These are phyloP conservation scores for Xylaria sp. DNA, from an alignment of 2,329 filamentous ascomycete genomes.

Conservation along the genomic window DNA sequence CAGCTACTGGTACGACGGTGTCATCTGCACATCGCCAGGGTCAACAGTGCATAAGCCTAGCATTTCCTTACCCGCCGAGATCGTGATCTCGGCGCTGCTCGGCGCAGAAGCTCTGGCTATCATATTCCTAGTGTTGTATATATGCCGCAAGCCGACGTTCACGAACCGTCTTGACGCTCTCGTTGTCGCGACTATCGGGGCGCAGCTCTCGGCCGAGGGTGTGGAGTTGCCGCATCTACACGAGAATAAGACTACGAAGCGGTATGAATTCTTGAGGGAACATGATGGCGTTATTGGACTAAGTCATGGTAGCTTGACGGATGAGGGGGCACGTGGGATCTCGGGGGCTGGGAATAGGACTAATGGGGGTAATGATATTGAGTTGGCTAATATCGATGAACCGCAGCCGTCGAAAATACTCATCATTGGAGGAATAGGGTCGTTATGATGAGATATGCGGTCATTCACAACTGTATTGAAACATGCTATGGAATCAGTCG, in stretches of 20 bases:
- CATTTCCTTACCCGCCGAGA: background rate
- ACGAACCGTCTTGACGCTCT: constrained; percentile 8
- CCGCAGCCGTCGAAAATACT: background rate
- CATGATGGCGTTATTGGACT: constrained; percentile 16
- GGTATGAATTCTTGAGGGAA: background rate
- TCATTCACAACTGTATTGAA: background rate
- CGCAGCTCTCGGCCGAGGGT: constrained; percentile 7
- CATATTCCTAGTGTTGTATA: background rate
- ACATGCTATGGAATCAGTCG: no score
- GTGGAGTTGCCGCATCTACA: background rate
- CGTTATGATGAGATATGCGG: background rate
- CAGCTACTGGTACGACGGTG: background rate
- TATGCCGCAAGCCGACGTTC: constrained; percentile 4
- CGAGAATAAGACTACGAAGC: background rate
- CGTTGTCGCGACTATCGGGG: constrained; percentile 11
- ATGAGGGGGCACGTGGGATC: background rate
- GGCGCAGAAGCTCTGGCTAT: background rate
- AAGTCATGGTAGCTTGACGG: constrained; percentile 4
- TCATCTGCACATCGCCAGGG: background rate
- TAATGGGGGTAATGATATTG: background rate
- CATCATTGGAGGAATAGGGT: background rate
- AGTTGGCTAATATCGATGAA: background rate
- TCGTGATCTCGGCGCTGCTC: constrained; percentile 1
- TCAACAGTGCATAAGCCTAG: background rate
- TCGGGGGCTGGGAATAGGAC: background rate